A percentile compares a stretch with the other conserved stretches of the same genome.
These are phyloP conservation scores for Euphrasia arctica DNA, from an alignment of 305 asterid genomes.

Conservation along the genomic window DNA sequence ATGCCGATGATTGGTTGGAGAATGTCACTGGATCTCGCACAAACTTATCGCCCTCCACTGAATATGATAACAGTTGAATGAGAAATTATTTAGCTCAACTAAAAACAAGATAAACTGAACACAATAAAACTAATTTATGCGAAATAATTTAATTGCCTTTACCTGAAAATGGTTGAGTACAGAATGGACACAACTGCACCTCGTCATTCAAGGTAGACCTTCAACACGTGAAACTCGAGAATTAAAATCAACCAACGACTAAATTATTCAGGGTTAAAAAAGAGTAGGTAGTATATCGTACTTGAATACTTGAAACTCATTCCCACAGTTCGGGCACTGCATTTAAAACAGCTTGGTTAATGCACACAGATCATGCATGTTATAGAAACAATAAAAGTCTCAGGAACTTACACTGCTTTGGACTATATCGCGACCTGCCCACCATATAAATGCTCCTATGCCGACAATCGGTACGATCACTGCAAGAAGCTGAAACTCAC, in stretches of 20 bases:
- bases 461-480: conserved; percentile 83
- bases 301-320: conserved; percentile 84
- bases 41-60: conserved; percentile 66
- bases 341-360: conserved; percentile 27
- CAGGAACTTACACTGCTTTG: conserved; percentile 66
- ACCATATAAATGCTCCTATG: conserved; percentile 86
- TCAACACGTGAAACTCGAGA: conserved; percentile 26
- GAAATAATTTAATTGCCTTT: conserved; percentile 7
- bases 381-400: conserved; percentile 7
- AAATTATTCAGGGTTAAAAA: conserved; percentile 8
- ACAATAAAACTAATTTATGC: neutral
- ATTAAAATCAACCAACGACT: conserved; percentile 17
- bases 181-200: conserved; percentile 78
- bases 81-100: neutral
- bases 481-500: conserved; percentile 57
- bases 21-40: conserved; percentile 71
- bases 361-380: neutral
- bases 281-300: conserved; percentile 31
- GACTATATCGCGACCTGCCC: conserved; percentile 88
- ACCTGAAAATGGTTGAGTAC: conserved; percentile 96
- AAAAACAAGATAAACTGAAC: neutral
- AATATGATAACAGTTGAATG: conserved; percentile 5
- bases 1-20: conserved; percentile 60
- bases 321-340: conserved; percentile 99
- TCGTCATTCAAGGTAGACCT: conserved; percentile 88